Base-by-base conservation (phyloP, 768 basidiomycete species). In the Amanita pseudoporphyria region DNA sequence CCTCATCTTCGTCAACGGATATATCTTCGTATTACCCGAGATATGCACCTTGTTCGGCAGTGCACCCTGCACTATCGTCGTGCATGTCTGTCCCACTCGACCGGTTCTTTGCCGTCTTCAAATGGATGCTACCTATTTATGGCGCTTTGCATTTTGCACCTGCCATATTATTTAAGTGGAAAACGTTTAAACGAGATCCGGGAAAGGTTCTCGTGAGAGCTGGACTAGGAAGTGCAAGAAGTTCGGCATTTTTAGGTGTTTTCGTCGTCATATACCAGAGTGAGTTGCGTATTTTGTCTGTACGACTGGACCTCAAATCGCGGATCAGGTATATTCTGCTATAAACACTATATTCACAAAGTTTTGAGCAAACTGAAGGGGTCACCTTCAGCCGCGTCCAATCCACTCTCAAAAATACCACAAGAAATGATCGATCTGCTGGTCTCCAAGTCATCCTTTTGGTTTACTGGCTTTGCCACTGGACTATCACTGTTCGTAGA, bases 111-210 rank as follows among this genome's bases (percentile, higher is more conserved):
- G 69, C 77, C 14, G 92, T 96, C 5, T 87, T 84, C 62, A 79
- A 77, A 66, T 94, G 78, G 86, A 91, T 87, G 67, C 62, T 86
- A 38, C 85, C 81, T 3, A 78, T 84, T 35, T 98, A 98, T 57
- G 84, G 88, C 18, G 92, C 90, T 0, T 66, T 98, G 28, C 95
- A 97, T 63, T 76, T 96, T 52, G 78, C 96, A 24, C 94, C 95
- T 1, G 74, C 84, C 41, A 67, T 97, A 9, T 68, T 96, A 4
- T 90, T 98, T 65, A 87, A 89, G 57, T 71, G 84, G 33, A 71
- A 74, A 21, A 65, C 70, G 0, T 87, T 95, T 61, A 58, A 74
- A 43, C 70, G 75, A 37, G 77, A 82, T 56, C 93, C 93, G 0
- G 62, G 72, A 18, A 69, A 67, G 36, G 82, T 93, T 67, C 64